Base-by-base conservation (phyloP, 768 basidiomycete species). In the Thelephora ganbajun region DNA sequence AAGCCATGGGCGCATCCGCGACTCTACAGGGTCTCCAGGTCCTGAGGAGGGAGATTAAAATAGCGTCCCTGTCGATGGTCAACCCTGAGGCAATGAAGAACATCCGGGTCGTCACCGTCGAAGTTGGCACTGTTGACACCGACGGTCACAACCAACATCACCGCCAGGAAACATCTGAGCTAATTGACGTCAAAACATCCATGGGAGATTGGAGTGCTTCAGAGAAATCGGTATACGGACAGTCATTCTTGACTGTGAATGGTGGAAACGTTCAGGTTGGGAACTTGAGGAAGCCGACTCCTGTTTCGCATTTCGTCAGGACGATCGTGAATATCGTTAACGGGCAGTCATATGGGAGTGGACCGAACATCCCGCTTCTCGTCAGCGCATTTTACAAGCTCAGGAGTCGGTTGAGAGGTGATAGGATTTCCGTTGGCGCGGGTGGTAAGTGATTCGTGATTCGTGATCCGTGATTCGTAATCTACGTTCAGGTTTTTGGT, bases 191-290 rank as follows among this genome's bases (percentile, higher is more conserved):
- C 30, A 67, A 68, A 45, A 39, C 49, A 33, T 43, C 74, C 2
- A 83, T 79, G 71, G 74, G 78, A 49, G 70, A 71, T 36, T 89
- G 86, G 86, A 85, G 75, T 6, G 69, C 77, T 6, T 78, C 81
- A 5, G 85, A 88, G 61, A 80, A 77, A 56, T 57, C 76, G 35
- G 74, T 79, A 13, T 89, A 89, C 57, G 83, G 82, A 1, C 64
- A 77, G 9, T 83, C 83, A 9, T 83, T 83, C 60, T 69, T 68
- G 34, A 66, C 79, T 2, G 51, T 68, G 1, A 66, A 74, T 35
- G 65, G 68, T 37, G 66, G 62, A 34, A 67, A 66, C 23, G 57
- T 60, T 30, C 59, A 60, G 5, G 68, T 68, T 51, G 64, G 71
- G 16, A 57, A 69, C 33, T 62, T 69, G 9, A 65, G 84, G 45